phyloP scores from a whole-genome alignment of 257 asterid genomes.

The Solanum boliviense region DNA sequence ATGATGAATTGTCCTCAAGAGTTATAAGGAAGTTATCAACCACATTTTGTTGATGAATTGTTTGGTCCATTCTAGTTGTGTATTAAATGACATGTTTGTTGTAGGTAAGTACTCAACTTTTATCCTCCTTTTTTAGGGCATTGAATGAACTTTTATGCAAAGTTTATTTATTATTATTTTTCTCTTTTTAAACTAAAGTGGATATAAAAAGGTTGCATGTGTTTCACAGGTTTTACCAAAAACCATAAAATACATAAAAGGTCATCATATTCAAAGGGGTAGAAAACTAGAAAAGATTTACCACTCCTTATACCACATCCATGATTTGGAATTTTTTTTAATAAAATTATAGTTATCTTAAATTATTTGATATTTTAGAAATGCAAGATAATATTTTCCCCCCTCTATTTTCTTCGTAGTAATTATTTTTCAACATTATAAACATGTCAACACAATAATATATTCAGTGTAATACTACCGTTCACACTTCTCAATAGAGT shows the following conservation, averaged over 20 bases:
- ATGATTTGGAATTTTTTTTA: too few species aligned
- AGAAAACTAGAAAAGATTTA: not conserved
- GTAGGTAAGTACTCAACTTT: not conserved
- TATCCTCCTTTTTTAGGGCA: not conserved
- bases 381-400: not conserved
- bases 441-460: not conserved
- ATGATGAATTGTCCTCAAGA: not conserved
- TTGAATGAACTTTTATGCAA: not conserved
- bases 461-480: too few species aligned
- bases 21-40: not conserved
- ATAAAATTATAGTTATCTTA: too few species aligned
- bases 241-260: not conserved
- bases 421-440: too few species aligned
- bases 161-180: not conserved
- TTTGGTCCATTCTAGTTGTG: not conserved
- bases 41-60: not conserved
- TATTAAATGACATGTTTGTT: not conserved
- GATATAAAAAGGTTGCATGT: not conserved
- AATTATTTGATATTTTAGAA: too few species aligned
- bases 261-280: not conserved
- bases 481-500: too few species aligned
- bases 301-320: not conserved
- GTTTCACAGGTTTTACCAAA: not conserved
- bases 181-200: not conserved
- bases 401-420: not conserved